These are phyloP conservation scores for Entamoeba nuttalli DNA, from an alignment of 208 protist species.

Conservation along the genomic window DNA sequence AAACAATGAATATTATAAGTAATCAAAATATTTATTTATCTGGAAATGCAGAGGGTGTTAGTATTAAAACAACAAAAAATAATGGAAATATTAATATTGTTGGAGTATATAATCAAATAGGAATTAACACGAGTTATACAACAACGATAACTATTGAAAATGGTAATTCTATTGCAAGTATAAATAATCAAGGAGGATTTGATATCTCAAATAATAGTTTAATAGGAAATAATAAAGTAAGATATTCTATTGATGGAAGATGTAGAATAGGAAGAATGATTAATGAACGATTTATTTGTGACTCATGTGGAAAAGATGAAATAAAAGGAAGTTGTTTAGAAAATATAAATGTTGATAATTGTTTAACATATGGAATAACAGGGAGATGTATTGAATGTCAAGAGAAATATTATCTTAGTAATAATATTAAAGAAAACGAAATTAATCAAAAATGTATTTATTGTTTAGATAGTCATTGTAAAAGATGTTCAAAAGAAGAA, in stretches of 20 bases:
- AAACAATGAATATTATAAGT: background rate
- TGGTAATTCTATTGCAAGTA: background rate
- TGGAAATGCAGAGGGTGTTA: background rate
- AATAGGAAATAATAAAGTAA: background rate
- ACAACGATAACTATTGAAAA: background rate
- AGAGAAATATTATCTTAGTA: background rate
- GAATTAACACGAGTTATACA: background rate
- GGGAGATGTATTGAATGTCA: background rate
- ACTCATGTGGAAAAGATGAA: background rate
- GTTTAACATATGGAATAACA: background rate
- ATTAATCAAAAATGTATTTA: background rate
- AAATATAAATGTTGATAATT: background rate
- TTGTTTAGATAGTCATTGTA: background rate
- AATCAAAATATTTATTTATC: background rate
- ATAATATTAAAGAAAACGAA: background rate
- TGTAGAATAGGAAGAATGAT: background rate
- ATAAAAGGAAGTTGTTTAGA: background rate
- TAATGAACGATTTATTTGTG: background rate
- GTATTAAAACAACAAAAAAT: background rate
- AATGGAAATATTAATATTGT: background rate
- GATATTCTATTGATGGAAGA: background rate
- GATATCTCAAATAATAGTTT: background rate
- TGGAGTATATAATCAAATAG: background rate
- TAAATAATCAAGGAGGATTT: background rate
- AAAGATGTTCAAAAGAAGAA: background rate